These are phyloP conservation scores for Fagopyrum esculentum DNA, from an alignment of 148 eudicot species.

Conservation along the genomic window DNA sequence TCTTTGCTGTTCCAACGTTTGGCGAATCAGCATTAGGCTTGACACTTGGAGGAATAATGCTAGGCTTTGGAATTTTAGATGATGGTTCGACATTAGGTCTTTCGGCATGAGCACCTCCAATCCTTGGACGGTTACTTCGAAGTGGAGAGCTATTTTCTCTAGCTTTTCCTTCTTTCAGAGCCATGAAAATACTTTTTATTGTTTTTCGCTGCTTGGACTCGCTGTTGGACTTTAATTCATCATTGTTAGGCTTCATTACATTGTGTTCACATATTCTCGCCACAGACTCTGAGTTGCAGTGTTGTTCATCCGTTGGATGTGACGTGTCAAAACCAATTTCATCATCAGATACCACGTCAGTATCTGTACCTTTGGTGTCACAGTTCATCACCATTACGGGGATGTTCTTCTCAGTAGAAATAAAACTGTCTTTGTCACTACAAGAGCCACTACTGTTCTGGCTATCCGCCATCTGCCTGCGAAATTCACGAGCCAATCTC, in stretches of 20 bases:
- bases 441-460: slow-evolving; percentile 87
- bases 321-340: slow-evolving; percentile 35
- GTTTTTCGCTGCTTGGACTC: slow-evolving; percentile 59
- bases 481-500: slow-evolving; percentile 29
- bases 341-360: slow-evolving; percentile 52
- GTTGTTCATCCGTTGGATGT: slow-evolving; percentile 29
- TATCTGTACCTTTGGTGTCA: slow-evolving; percentile 51
- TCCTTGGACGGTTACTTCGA: slow-evolving; percentile 51
- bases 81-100: slow-evolving; percentile 44
- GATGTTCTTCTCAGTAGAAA: slow-evolving; percentile 59
- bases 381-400: slow-evolving; percentile 28
- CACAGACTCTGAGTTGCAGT: slow-evolving; percentile 22
- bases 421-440: slow-evolving; percentile 75
- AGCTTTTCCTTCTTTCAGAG: slow-evolving; percentile 68
- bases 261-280: slow-evolving; percentile 30
- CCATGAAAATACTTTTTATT: slow-evolving; percentile 49
- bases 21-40: slow-evolving; percentile 46
- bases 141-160: slow-evolving; percentile 88
- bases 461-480: slow-evolving; percentile 68
- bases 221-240: slow-evolving; percentile 32
- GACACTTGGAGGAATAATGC: slow-evolving; percentile 50
- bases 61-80: slow-evolving; percentile 53
- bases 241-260: slow-evolving; percentile 30
- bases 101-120: slow-evolving; percentile 26
- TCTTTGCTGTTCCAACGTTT: slow-evolving; percentile 34